phyloP scores from a whole-genome alignment of 225 moss, liverwort and hornwort species.

The Pseudisothecium myosuroides region DNA sequence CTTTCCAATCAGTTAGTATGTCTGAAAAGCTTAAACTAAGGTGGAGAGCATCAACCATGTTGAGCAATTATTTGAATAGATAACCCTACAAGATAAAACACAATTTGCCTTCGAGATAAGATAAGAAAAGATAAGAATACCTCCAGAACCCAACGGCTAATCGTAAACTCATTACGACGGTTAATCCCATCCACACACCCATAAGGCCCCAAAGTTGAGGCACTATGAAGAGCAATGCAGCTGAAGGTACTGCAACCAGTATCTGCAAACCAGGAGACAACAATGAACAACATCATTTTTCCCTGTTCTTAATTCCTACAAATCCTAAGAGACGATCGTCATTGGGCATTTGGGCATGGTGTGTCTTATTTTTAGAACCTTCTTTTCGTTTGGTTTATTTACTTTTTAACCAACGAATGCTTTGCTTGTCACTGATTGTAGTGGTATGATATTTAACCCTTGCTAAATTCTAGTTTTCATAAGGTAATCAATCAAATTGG shows the following conservation, averaged over 20 bases:
- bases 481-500: neutral
- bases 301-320: too few species aligned
- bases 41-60: neutral
- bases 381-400: neutral
- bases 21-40: neutral
- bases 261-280: slow-evolving; percentile 31
- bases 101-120: neutral
- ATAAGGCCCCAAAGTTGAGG: slow-evolving; percentile 46
- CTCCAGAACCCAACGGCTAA: slow-evolving; percentile 63
- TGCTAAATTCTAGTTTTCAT: neutral
- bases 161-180: slow-evolving; percentile 61
- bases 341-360: neutral
- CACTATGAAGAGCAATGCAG: slow-evolving; percentile 39
- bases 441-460: neutral
- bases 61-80: neutral
- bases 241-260: slow-evolving; percentile 47
- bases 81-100: too few species aligned
- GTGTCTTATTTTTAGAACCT: neutral
- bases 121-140: neutral
- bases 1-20: neutral
- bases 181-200: slow-evolving; percentile 78
- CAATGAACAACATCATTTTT: neutral
- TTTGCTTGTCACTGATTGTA: neutral
- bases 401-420: neutral
- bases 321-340: too few species aligned